Conservation (phyloP, 169 alveolate genomes). For the Cytauxzoon felis region DNA sequence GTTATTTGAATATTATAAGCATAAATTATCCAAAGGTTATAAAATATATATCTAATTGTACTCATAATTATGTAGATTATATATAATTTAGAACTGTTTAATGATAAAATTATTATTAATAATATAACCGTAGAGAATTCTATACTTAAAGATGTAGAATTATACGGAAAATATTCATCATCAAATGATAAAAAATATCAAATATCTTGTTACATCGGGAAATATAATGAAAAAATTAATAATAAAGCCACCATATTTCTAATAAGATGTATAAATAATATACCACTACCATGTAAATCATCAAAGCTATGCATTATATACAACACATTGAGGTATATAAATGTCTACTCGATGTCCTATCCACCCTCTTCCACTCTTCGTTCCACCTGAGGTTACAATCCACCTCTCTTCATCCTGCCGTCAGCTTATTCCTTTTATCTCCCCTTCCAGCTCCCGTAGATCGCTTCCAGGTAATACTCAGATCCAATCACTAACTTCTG, state of each 20-base stretch:
- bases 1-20: slow-evolving; percentile 4
- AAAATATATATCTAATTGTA: not conserved
- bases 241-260: slow-evolving; percentile 3
- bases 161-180: not conserved
- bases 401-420: no score
- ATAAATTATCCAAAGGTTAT: slow-evolving; percentile 19
- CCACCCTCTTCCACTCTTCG: slow-evolving; percentile 1
- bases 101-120: not conserved
- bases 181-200: not conserved
- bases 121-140: not conserved
- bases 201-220: slow-evolving; percentile 7
- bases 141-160: not conserved
- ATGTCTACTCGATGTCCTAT: not conserved
- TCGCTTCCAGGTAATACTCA: no score
- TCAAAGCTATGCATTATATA: not conserved
- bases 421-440: no score
- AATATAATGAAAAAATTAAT: slow-evolving; percentile 1
- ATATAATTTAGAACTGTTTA: slow-evolving; percentile 3
- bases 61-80: not conserved
- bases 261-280: slow-evolving; percentile 25
- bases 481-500: no score
- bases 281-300: slow-evolving; percentile 15
- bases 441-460: no score
- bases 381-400: no score
- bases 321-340: slow-evolving; percentile 13